A percentile compares a stretch with the other conserved stretches of the same genome.
These are phyloP conservation scores for Rhizopus delemar DNA, from an alignment of 371 early-diverging fungal species.

Conservation along the genomic window DNA sequence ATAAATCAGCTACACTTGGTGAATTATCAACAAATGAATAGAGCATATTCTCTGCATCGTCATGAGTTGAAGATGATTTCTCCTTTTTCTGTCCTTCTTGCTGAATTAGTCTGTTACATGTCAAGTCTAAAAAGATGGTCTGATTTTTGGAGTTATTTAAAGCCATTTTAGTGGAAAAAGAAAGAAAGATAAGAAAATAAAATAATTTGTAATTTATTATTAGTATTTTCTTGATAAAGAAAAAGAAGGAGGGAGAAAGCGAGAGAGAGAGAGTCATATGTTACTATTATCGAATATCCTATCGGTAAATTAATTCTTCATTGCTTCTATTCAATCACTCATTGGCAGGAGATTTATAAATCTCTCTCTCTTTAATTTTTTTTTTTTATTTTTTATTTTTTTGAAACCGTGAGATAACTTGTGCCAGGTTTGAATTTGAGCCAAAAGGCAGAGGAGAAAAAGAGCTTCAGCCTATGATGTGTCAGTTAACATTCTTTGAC, in stretches of 20 bases:
- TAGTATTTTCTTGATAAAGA: too few relatives aligned
- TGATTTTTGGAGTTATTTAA: constrained; percentile 1
- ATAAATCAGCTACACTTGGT: constrained; percentile 23
- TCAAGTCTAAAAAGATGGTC: constrained; percentile 8
- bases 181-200: not conserved
- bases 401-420: not conserved
- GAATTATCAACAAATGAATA: constrained; percentile 25
- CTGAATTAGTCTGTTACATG: not conserved
- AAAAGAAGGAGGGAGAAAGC: not conserved
- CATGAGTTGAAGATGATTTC: constrained; percentile 19
- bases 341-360: not conserved
- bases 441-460: not conserved
- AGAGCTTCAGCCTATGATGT: not conserved
- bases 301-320: too few relatives aligned
- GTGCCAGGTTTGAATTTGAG: not conserved
- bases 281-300: too few relatives aligned
- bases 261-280: too few relatives aligned
- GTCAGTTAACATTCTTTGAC: not conserved
- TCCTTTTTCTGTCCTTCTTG: not conserved
- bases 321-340: not conserved
- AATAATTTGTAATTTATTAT: too few relatives aligned
- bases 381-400: not conserved
- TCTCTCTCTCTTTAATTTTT: not conserved
- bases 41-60: constrained; percentile 21
- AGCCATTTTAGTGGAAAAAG: not conserved